phyloP scores from a whole-genome alignment of 1,284 basidiomycete genomes.

The Sporisorium scitamineum region DNA sequence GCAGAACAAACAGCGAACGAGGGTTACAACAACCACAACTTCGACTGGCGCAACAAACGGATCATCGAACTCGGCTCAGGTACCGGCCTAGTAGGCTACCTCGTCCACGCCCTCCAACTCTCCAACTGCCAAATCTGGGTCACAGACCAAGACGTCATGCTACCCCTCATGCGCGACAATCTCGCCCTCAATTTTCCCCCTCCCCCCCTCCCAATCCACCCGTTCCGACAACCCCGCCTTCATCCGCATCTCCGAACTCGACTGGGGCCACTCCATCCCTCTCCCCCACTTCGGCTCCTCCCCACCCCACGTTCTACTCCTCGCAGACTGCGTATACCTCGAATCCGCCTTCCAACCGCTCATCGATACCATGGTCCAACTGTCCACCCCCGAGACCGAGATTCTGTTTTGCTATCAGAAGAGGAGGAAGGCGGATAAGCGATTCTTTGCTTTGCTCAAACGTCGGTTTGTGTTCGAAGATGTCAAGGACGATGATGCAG shows the following conservation, averaged over 20 bases:
- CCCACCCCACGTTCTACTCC: slow-evolving; percentile 73
- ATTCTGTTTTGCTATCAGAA: slow-evolving; percentile 92
- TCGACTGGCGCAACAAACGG: slow-evolving; percentile 52
- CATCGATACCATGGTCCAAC: slow-evolving; percentile 80
- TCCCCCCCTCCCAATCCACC: neutral
- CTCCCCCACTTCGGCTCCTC: slow-evolving; percentile 66
- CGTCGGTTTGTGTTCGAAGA: slow-evolving; percentile 84
- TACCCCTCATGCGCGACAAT: slow-evolving; percentile 61
- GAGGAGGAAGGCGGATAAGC: slow-evolving; percentile 90
- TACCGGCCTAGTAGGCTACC: slow-evolving; percentile 88
- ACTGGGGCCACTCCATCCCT: slow-evolving; percentile 61
- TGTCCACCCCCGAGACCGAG: slow-evolving; percentile 72
- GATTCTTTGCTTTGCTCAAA: slow-evolving; percentile 85
- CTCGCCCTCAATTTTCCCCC: slow-evolving; percentile 47
- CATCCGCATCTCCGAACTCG: slow-evolving; percentile 13
- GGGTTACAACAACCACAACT: slow-evolving; percentile 18
- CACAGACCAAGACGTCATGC: slow-evolving; percentile 82
- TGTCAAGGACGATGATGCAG: slow-evolving; percentile 71
- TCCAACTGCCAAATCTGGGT: slow-evolving; percentile 74
- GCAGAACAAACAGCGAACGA: neutral
- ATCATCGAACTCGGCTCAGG: slow-evolving; percentile 86
- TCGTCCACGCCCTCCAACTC: slow-evolving; percentile 78
- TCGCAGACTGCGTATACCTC: slow-evolving; percentile 88
- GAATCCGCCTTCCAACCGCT: slow-evolving; percentile 87
- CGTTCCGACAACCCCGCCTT: neutral